Conservation (phyloP, 1,284 basidiomycete species). For the Hortiboletus rubellus region DNA sequence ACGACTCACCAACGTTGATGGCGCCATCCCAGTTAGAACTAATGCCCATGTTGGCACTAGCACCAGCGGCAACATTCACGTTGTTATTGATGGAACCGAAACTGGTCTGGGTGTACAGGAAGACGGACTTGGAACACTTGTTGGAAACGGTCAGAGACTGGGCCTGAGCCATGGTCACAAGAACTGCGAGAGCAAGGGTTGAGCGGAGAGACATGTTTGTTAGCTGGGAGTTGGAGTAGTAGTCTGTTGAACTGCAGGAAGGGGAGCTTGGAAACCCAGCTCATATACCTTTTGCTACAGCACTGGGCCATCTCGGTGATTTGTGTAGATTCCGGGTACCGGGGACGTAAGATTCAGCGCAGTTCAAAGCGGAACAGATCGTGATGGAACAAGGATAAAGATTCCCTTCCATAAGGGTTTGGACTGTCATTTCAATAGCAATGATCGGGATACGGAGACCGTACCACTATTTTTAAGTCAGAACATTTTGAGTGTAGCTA, state of each 20-base stretch:
- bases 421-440: no score
- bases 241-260: background rate
- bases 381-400: no score
- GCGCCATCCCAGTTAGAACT: conserved; percentile 36
- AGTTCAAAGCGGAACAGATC: no score
- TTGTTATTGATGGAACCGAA: conserved; percentile 31
- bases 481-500: no score
- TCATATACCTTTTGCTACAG: conserved; percentile 14
- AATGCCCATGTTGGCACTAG: conserved; percentile 32
- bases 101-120: conserved; percentile 34
- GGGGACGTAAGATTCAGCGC: no score
- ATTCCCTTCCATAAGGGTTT: no score
- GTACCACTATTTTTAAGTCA: no score
- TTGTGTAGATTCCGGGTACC: no score
- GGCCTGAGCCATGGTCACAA: conserved; percentile 22
- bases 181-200: conserved; percentile 22
- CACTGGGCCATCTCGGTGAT: no score
- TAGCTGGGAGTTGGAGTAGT: no score
- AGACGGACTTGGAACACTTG: conserved; percentile 29
- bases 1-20: conserved; percentile 34
- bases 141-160: conserved; percentile 36
- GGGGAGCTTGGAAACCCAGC: background rate
- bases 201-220: conserved; percentile 23
- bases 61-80: conserved; percentile 25
- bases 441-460: no score